Conservation (phyloP, 2,329 filamentous ascomycete genomes). For the Alternaria sp. region DNA sequence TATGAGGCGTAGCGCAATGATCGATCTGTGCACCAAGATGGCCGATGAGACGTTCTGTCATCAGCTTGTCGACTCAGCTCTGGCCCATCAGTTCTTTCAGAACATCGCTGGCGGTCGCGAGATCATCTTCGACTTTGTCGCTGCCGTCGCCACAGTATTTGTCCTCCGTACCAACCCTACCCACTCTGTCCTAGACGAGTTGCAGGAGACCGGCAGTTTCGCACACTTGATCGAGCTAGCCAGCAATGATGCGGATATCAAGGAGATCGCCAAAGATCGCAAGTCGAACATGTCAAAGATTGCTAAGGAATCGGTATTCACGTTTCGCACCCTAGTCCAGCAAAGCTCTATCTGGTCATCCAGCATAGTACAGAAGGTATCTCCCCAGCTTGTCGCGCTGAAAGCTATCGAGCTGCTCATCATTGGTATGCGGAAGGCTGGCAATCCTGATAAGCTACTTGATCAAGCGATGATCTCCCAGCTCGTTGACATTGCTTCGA, state of each 20-base stretch:
- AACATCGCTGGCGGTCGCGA: constrained; percentile 59
- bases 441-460: constrained; percentile 59
- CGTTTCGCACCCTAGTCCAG: constrained; percentile 62
- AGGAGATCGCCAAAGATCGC: constrained; percentile 67
- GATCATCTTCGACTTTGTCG: constrained; percentile 63
- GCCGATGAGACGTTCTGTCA: constrained; percentile 66
- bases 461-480: constrained; percentile 37
- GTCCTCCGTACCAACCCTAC: constrained; percentile 68
- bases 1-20: constrained; percentile 58
- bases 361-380: constrained; percentile 58
- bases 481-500: constrained; percentile 53
- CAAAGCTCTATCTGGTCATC: constrained; percentile 67
- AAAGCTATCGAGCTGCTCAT: constrained; percentile 67
- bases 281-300: constrained; percentile 73
- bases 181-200: constrained; percentile 64
- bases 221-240: constrained; percentile 65
- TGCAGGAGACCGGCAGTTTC: constrained; percentile 62
- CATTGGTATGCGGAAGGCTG: constrained; percentile 57
- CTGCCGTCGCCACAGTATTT: constrained; percentile 68
- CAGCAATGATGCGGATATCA: constrained; percentile 60
- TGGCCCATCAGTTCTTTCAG: constrained; percentile 72
- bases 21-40: constrained; percentile 63
- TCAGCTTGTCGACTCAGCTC: constrained; percentile 76
- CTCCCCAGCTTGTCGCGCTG: constrained; percentile 69
- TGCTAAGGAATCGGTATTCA: constrained; percentile 62